A percentile compares a stretch with the other conserved stretches of the same genome.
These are phyloP conservation scores for Eutrema salsugineum DNA, from an alignment of 441 rosid genomes.

Conservation along the genomic window DNA sequence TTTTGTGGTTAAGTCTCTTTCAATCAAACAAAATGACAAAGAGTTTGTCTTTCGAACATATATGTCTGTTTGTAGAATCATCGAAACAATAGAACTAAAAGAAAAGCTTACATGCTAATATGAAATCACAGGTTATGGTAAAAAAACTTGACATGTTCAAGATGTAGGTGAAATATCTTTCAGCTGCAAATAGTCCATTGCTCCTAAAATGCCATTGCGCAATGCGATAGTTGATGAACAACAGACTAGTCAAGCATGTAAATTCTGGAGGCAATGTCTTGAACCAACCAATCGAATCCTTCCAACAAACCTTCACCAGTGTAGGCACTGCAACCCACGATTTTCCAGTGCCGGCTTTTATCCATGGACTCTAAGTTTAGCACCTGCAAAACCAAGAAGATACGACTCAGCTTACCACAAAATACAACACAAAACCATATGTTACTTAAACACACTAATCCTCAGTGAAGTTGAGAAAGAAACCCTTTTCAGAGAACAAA, in stretches of 20 bases:
- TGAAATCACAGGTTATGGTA: not conserved
- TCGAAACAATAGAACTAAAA: not conserved
- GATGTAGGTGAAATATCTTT: not conserved
- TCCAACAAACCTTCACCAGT: slow-evolving; percentile 86
- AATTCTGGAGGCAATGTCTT: slow-evolving; percentile 88
- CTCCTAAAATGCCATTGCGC: not conserved
- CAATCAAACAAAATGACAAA: not conserved
- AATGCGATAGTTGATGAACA: not conserved
- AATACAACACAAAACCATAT: not conserved
- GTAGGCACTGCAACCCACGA: slow-evolving; percentile 86
- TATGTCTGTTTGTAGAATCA: not conserved
- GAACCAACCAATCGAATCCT: slow-evolving; percentile 94
- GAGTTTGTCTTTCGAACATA: not conserved
- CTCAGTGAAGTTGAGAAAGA: not conserved
- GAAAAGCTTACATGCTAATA: not conserved
- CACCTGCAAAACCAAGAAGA: slow-evolving; percentile 41
- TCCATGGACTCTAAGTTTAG: slow-evolving; percentile 84
- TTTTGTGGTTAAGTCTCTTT: slow-evolving; percentile 3
- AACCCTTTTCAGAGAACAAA: not conserved
- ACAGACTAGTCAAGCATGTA: slow-evolving; percentile 68
- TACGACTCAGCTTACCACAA: not conserved
- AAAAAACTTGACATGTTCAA: not conserved
- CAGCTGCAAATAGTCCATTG: not conserved
- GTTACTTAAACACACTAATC: not conserved
- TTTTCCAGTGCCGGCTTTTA: slow-evolving; percentile 80